Evolutionary conservation across 805 yeast species (phyloP).

Genomic region (Monosporozyma solicola): DNA sequence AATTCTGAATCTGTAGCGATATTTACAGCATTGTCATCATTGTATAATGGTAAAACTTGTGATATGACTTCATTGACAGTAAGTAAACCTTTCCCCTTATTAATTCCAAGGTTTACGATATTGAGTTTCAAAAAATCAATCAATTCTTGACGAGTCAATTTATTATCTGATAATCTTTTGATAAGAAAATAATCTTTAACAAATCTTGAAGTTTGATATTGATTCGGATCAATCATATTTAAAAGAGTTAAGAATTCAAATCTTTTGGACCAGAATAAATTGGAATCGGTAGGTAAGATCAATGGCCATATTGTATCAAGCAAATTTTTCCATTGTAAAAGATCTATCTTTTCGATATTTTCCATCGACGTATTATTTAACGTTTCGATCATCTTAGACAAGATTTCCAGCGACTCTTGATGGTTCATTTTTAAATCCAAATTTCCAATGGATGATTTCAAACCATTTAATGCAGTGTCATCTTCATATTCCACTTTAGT

Average conservation of each 20-base stretch:
- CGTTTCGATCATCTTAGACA: background rate
- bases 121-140: slow-evolving; percentile 11
- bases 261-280: slow-evolving; percentile 17
- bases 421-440: background rate
- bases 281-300: slow-evolving; percentile 6
- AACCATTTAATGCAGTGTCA: background rate
- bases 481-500: background rate
- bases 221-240: slow-evolving; percentile 8
- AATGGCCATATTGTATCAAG: slow-evolving; percentile 23
- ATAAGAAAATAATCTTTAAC: slow-evolving; percentile 14
- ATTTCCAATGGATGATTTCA: background rate
- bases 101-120: background rate
- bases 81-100: background rate
- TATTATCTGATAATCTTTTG: slow-evolving; percentile 13
- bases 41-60: slow-evolving; percentile 9
- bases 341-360: background rate
- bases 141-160: slow-evolving; percentile 14
- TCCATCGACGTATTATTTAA: background rate
- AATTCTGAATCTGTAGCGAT: slow-evolving; percentile 13
- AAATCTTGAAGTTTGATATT: slow-evolving; percentile 7
- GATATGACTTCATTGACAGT: slow-evolving; percentile 8
- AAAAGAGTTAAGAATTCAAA: slow-evolving; percentile 13
- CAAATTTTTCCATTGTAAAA: slow-evolving; percentile 9
- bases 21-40: slow-evolving; percentile 1
- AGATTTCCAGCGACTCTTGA: background rate